Base-by-base conservation (phyloP, 495 filamentous ascomycete genomes). In the Penicillium taxi region DNA sequence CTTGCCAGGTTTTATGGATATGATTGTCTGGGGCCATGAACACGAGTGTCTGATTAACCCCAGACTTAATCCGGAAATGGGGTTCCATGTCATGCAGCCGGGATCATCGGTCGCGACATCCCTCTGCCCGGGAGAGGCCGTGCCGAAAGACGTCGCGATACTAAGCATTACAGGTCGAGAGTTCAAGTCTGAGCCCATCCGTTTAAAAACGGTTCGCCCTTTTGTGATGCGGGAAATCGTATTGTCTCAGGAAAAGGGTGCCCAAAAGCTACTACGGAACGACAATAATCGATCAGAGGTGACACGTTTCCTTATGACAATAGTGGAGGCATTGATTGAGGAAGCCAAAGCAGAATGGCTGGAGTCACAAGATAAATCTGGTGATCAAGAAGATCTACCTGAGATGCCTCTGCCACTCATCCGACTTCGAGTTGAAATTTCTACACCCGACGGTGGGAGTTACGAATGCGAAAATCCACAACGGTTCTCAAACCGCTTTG, bases 1-100 rank as follows among this genome's bases (percentile, higher is more conserved):
- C 54, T 75, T 99, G 0, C 93, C 91, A 1, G 80, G 83, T 4
- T 99, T 94, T 53, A 61, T 96, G 24, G 85, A 99, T 53, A 66
- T 99, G 11, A 78, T 96, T 0, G 67, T 99, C 29, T 99, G 91
- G 91, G 91, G 91, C 16, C 91, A 99, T 50, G 91, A 99, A 58
- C 91, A 99, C 50, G 93, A 99, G 62, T 96, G 90, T 55, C 58
- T 91, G 4, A 93, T 96, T 46, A 77, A 94, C 26, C 91, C 91
- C 1, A 51, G 59, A 8, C 70, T 74, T 16, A 96, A 95, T 50
- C 77, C 83, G 0, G 87, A 94, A 55, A 93, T 77, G 40, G 80
- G 80, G 6, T 96, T 96, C 47, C 78, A 89, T 51, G 88, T 99
- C 42, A 95, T 99, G 75, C 91, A 99, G 48, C 91, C 91, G 1